Evolutionary conservation across 768 basidiomycete species (phyloP).

Genomic region (Tylopilus vinaceipallidus): DNA sequence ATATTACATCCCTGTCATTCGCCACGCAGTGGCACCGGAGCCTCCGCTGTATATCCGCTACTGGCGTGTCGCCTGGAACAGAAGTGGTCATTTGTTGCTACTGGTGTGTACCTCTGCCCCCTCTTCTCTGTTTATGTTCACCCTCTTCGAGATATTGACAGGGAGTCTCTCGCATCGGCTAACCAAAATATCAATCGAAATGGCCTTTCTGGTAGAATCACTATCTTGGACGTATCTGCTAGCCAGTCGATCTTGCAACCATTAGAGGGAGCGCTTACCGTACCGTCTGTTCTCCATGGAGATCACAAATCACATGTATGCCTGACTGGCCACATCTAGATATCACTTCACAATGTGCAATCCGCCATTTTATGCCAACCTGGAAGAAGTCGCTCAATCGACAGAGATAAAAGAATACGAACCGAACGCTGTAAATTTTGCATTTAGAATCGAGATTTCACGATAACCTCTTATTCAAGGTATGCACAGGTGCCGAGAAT

Average conservation of each 20-base stretch:
- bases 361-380: constrained; percentile 88
- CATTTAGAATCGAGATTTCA: background rate
- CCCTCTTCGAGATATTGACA: constrained; percentile 64
- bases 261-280: constrained; percentile 11
- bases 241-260: constrained; percentile 44
- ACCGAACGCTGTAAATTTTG: constrained; percentile 64
- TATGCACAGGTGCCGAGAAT: constrained; percentile 80
- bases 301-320: background rate
- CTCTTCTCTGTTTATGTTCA: background rate
- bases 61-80: constrained; percentile 56
- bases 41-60: constrained; percentile 87
- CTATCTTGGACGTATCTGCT: constrained; percentile 38
- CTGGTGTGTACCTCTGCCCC: constrained; percentile 44
- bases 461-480: constrained; percentile 39
- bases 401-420: constrained; percentile 59
- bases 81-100: constrained; percentile 62
- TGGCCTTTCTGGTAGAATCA: constrained; percentile 48
- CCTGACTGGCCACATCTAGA: constrained; percentile 25
- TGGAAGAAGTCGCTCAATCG: constrained; percentile 60
- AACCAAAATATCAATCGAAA: constrained; percentile 57
- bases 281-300: constrained; percentile 3
- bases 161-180: constrained; percentile 55
- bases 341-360: constrained; percentile 93
- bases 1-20: background rate
- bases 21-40: constrained; percentile 75